phyloP scores from a whole-genome alignment of 441 rosid species.

The Metrosideros polymorpha region DNA sequence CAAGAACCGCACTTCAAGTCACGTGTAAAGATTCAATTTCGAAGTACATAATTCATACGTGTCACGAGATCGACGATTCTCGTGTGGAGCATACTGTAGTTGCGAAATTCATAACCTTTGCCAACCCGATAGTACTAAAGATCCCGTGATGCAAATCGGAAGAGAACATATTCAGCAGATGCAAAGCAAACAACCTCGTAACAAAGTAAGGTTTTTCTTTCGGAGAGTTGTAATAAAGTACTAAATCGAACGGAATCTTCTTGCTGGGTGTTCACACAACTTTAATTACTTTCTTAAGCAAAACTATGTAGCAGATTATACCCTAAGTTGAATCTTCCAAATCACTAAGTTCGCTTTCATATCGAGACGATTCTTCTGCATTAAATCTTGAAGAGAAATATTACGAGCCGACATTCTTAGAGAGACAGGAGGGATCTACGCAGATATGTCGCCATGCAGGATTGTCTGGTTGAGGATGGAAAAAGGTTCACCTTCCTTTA shows the following conservation, averaged over 20 bases:
- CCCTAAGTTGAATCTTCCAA: background rate
- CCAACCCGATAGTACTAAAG: background rate
- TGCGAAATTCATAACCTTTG: background rate
- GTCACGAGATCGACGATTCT: background rate
- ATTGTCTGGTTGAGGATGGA: background rate
- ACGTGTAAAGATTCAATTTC: background rate
- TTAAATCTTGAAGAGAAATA: background rate
- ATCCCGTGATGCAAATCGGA: background rate
- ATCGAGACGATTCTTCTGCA: background rate
- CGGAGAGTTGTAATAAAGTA: background rate
- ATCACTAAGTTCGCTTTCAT: background rate
- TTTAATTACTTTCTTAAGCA: background rate
- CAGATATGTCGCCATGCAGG: background rate
- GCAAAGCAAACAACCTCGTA: background rate
- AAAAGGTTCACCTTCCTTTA: background rate
- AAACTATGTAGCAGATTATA: background rate
- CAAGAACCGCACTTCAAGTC: background rate
- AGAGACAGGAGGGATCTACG: background rate
- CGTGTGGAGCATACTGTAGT: no score
- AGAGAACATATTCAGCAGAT: background rate
- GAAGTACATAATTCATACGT: background rate
- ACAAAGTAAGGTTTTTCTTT: background rate
- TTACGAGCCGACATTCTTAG: background rate
- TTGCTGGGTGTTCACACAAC: background rate
- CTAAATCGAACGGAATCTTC: background rate